These are phyloP conservation scores for Crithidia thermophila DNA, from an alignment of 208 protist species.

Conservation along the genomic window DNA sequence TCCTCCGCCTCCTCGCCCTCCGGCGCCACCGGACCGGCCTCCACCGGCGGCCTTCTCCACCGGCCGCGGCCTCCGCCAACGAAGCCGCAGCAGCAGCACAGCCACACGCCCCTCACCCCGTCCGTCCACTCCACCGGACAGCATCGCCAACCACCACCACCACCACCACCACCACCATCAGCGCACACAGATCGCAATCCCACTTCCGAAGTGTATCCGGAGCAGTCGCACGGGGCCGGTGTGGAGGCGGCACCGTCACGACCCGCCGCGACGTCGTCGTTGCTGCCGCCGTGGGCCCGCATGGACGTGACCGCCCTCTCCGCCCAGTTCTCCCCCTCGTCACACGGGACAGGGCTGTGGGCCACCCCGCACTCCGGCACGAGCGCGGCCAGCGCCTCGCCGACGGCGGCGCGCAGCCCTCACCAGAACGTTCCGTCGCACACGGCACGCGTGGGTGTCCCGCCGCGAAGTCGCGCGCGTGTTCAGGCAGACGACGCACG, in stretches of 20 bases:
- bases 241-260: neutral
- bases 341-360: neutral
- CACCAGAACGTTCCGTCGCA: too few species aligned
- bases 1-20: neutral
- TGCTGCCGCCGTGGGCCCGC: constrained; percentile 21
- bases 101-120: neutral
- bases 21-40: neutral
- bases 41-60: neutral
- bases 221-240: too few species aligned
- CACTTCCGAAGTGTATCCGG: too few species aligned
- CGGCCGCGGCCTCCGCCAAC: neutral
- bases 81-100: neutral
- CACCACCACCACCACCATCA: neutral
- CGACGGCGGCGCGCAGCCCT: neutral
- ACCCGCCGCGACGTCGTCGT: neutral
- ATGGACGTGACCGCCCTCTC: constrained; percentile 4
- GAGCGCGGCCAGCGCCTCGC: neutral
- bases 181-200: too few species aligned
- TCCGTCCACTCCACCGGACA: neutral
- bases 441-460: too few species aligned
- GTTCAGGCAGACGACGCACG: too few species aligned
- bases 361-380: neutral
- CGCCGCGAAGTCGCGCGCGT: too few species aligned
- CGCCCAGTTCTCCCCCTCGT: neutral
- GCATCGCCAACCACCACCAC: neutral